Evolutionary conservation across 2,329 filamentous ascomycete genomes (phyloP).

Genomic region (Sporothrix curviconia): DNA sequence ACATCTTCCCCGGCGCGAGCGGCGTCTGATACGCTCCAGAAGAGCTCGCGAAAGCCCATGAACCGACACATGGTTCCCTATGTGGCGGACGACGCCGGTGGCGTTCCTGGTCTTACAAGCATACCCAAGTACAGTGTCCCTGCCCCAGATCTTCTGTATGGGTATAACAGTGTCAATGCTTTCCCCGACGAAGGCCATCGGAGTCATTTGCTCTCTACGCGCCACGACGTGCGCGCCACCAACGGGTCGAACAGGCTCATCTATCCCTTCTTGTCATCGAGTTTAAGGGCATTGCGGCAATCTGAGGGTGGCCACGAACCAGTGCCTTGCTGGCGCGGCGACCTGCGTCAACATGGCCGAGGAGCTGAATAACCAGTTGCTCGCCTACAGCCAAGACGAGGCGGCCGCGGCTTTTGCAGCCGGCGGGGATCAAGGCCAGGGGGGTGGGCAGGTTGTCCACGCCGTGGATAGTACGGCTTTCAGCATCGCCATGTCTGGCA

Average conservation of each 20-base stretch:
- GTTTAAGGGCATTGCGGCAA: background rate
- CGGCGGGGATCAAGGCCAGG: background rate
- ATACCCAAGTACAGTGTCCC: background rate
- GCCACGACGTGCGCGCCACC: background rate
- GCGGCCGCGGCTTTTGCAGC: background rate
- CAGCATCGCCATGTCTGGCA: background rate
- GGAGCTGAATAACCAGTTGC: background rate
- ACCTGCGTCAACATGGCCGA: constrained; percentile 2
- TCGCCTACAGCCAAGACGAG: background rate
- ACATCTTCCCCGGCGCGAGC: background rate
- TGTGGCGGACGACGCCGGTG: background rate
- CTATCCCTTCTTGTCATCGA: constrained; percentile 20
- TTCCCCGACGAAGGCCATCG: background rate
- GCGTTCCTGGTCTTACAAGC: no score
- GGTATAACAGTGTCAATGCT: background rate
- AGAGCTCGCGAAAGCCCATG: background rate
- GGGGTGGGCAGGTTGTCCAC: background rate
- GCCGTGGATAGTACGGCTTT: background rate
- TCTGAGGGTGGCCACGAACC: constrained; percentile 1
- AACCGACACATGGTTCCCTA: background rate
- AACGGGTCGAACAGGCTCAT: background rate
- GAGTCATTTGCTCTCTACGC: background rate
- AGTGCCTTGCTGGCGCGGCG: background rate
- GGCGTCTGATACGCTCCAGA: background rate
- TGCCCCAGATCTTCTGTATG: background rate